Percentiles rank a stretch among this genome's conserved stretches.
These are phyloP conservation scores for Monosporascus sp. DNA, from an alignment of 2,329 filamentous ascomycete genomes.

Conservation along the genomic window DNA sequence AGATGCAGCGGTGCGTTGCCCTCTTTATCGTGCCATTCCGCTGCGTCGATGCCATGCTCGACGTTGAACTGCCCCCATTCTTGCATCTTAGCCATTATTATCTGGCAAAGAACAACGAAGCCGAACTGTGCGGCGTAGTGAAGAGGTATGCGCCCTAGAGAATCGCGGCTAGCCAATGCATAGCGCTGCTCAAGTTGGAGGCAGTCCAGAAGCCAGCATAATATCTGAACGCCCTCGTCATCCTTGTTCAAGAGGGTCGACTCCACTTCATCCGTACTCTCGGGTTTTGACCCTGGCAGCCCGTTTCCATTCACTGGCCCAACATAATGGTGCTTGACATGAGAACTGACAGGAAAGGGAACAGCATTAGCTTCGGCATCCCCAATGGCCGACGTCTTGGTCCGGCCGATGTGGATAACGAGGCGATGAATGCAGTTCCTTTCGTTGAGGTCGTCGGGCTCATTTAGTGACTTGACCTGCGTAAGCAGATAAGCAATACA, in stretches of 20 bases:
- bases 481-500: conserved; percentile 68
- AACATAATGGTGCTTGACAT: conserved; percentile 66
- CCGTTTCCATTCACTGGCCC: conserved; percentile 62
- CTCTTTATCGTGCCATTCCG: conserved; percentile 86
- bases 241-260: conserved; percentile 59
- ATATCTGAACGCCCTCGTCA: conserved; percentile 69
- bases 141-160: conserved; percentile 76
- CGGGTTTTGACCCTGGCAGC: conserved; percentile 54
- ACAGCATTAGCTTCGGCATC: conserved; percentile 48
- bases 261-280: conserved; percentile 56
- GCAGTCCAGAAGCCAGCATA: conserved; percentile 58
- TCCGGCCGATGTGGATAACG: conserved; percentile 84
- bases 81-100: conserved; percentile 84
- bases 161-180: conserved; percentile 65
- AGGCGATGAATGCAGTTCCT: conserved; percentile 90
- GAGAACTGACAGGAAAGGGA: conserved; percentile 42
- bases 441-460: conserved; percentile 87
- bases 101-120: conserved; percentile 82
- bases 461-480: conserved; percentile 67
- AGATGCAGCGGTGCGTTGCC: conserved; percentile 88
- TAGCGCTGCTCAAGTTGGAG: conserved; percentile 62
- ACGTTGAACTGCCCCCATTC: conserved; percentile 84
- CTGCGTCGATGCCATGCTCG: conserved; percentile 77
- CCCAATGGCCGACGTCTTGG: conserved; percentile 43
- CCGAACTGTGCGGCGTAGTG: conserved; percentile 96